Evolutionary conservation across 805 yeast species (phyloP).

Genomic region (Kuraishia ogatae): DNA sequence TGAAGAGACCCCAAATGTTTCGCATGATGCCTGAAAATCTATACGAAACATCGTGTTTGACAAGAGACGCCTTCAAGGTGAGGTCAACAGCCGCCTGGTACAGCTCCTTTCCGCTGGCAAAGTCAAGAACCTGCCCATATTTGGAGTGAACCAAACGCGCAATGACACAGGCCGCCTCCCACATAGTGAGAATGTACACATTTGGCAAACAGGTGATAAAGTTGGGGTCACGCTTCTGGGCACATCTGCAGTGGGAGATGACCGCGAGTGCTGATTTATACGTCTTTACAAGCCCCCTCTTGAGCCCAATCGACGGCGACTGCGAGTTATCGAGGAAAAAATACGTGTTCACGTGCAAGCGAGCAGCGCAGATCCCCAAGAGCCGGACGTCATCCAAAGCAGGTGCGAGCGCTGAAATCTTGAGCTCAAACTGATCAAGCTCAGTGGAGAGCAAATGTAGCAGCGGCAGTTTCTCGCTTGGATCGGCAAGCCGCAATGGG

Average conservation of each 20-base stretch:
- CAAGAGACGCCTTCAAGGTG: constrained; percentile 71
- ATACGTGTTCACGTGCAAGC: constrained; percentile 78
- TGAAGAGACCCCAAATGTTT: constrained; percentile 85
- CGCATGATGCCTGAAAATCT: constrained; percentile 91
- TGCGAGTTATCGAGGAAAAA: constrained; percentile 61
- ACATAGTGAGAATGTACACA: constrained; percentile 68
- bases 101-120: constrained; percentile 60
- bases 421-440: constrained; percentile 67
- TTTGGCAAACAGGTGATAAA: constrained; percentile 78
- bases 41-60: constrained; percentile 88
- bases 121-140: constrained; percentile 55
- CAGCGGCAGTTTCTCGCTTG: constrained; percentile 67
- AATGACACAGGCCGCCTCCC: constrained; percentile 89
- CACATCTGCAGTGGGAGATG: constrained; percentile 54
- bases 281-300: constrained; percentile 64
- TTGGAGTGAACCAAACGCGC: constrained; percentile 75
- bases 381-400: constrained; percentile 60
- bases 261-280: constrained; percentile 75
- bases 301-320: constrained; percentile 47
- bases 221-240: constrained; percentile 48
- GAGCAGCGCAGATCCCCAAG: constrained; percentile 60
- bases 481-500: constrained; percentile 54
- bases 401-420: constrained; percentile 29
- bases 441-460: constrained; percentile 63
- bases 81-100: constrained; percentile 60